Evolutionary conservation across 257 asterid genomes (phyloP).

Genomic region (Pogostemon cablin): DNA sequence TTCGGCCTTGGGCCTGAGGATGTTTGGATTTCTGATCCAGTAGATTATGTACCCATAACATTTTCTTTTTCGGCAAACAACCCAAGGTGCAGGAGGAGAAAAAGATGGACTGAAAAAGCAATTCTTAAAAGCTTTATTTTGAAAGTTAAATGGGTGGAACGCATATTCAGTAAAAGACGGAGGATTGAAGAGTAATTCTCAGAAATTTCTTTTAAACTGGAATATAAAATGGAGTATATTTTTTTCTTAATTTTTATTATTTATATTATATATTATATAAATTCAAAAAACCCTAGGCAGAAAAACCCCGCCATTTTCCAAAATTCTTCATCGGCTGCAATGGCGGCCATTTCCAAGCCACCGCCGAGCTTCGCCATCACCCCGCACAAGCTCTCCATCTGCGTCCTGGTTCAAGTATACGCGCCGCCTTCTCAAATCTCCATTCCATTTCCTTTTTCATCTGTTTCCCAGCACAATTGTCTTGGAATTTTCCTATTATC

Average conservation of each 20-base stretch:
- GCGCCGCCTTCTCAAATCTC: conserved; percentile 84
- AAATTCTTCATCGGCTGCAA: conserved; percentile 27
- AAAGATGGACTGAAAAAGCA: not conserved
- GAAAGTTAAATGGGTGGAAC: no score
- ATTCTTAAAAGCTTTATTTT: not conserved
- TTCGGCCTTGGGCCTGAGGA: no score
- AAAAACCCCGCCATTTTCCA: conserved; percentile 32
- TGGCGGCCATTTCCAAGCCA: conserved; percentile 58
- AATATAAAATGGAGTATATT: no score
- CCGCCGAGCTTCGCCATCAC: conserved; percentile 66
- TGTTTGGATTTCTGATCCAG: no score
- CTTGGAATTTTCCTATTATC: conserved; percentile 72
- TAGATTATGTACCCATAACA: no score
- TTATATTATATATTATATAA: no score
- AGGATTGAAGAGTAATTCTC: no score
- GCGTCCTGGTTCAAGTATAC: conserved; percentile 72
- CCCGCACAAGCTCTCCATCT: conserved; percentile 85
- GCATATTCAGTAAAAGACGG: no score
- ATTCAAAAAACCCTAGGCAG: conserved; percentile 46
- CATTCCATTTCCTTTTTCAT: conserved; percentile 82
- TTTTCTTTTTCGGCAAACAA: no score
- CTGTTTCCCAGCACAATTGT: conserved; percentile 82
- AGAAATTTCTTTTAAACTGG: no score
- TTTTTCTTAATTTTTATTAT: no score
- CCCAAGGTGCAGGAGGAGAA: no score